These are phyloP conservation scores for Fusarium sp. DNA, from an alignment of 2,329 filamentous ascomycete genomes.

Conservation along the genomic window DNA sequence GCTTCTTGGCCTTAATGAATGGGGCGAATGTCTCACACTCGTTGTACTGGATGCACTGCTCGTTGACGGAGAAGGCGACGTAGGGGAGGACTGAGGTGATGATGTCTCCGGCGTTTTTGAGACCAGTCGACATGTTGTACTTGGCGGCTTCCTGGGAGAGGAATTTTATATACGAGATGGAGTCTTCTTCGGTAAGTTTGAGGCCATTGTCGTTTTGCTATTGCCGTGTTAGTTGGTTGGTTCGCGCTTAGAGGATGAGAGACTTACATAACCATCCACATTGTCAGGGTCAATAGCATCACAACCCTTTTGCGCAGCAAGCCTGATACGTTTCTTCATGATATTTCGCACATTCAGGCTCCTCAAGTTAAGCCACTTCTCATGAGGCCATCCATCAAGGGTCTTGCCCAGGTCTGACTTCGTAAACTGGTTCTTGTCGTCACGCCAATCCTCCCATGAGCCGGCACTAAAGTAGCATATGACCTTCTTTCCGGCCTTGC, in stretches of 20 bases:
- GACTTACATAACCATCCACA: slow-evolving; percentile 70
- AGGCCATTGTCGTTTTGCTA: slow-evolving; percentile 71
- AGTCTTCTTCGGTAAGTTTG: slow-evolving; percentile 64
- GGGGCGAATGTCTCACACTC: slow-evolving; percentile 69
- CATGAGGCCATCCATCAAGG: slow-evolving; percentile 72
- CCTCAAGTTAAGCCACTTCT: slow-evolving; percentile 73
- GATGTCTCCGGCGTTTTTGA: slow-evolving; percentile 76
- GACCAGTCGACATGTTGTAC: slow-evolving; percentile 69
- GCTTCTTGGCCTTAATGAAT: slow-evolving; percentile 70
- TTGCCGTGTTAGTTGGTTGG: neutral
- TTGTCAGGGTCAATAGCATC: slow-evolving; percentile 79
- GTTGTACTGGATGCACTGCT: slow-evolving; percentile 70
- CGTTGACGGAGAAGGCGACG: slow-evolving; percentile 75
- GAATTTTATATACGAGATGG: slow-evolving; percentile 69
- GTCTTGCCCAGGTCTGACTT: slow-evolving; percentile 65
- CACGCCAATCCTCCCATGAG: slow-evolving; percentile 72
- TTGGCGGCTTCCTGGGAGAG: slow-evolving; percentile 64
- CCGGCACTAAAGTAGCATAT: slow-evolving; percentile 83
- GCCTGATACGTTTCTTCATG: slow-evolving; percentile 69
- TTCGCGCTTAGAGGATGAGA: neutral
- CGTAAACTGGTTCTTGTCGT: slow-evolving; percentile 66
- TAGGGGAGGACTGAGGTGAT: slow-evolving; percentile 58
- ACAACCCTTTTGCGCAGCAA: slow-evolving; percentile 71
- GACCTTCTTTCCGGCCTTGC: slow-evolving; percentile 67
- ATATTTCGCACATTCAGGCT: slow-evolving; percentile 70